Evolutionary conservation across 1,284 basidiomycete genomes (phyloP), one percentile per base, ranked within the genome.

Genomic region (Cryptococcus maquisensis): DNA sequence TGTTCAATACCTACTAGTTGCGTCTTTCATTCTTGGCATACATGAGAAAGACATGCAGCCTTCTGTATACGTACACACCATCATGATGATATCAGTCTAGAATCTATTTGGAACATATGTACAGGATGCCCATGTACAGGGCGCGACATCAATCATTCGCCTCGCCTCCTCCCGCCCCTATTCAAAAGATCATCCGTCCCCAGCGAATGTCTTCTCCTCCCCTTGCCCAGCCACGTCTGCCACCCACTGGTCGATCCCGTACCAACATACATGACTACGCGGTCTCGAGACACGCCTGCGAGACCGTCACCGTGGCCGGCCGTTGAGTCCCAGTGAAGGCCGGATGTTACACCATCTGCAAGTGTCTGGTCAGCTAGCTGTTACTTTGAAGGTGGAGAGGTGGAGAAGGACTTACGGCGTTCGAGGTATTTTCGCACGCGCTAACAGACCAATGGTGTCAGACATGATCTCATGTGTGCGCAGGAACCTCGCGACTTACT

Each of bases 301-400:
- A 92, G 79, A 10, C 87, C 84, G 64, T 87, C 81, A 1, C 89
- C 89, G 68, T 92, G 89, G 3, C 79, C 79, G 5, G 82, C 87
- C 9, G 82, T 66, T 2, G 84, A 81, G 66, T 90, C 84, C 66
- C 83, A 87, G 75, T 81, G 83, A 5, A 92, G 75, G 15, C 86
- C 85, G 66, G 85, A 80, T 39, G 79, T 79, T 24, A 90, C 79
- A 4, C 90, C 89, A 68, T 91, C 87, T 52, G 83, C 5, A 6
- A 20, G 41, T 49, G 43, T 24, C 26, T 54, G 21, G n/a, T 28
- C 46, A 42, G 35, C 18, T 10, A 42, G 43, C 16, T 48, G 37
- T n/a, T 23, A 23, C 20, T 40, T 40, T 18, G 9, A 8, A 16
- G 42, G 15, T 23, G 23, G 16, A 44, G n/a, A 44, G 15, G 15